These are phyloP conservation scores for Cladosporium sp. DNA, from an alignment of 2,329 filamentous ascomycete species.

Conservation along the genomic window DNA sequence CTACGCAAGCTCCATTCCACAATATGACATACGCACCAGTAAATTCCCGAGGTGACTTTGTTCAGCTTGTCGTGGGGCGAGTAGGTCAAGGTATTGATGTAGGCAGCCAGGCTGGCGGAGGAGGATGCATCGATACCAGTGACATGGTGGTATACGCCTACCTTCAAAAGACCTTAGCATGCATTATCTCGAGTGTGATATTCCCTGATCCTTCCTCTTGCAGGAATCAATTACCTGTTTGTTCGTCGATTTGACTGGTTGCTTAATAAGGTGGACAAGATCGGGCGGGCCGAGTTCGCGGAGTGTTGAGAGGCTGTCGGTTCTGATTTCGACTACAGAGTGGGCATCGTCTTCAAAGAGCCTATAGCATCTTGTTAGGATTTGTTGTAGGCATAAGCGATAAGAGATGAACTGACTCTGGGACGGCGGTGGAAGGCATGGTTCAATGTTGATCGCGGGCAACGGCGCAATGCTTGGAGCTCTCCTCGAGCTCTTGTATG, in stretches of 20 bases:
- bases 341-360: constrained; percentile 91
- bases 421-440: constrained; percentile 22
- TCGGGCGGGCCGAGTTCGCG: constrained; percentile 95
- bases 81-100: constrained; percentile 96
- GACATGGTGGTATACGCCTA: constrained; percentile 95
- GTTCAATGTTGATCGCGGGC: background rate
- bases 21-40: constrained; percentile 61
- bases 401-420: constrained; percentile 25
- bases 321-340: constrained; percentile 86
- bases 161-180: constrained; percentile 46
- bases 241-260: constrained; percentile 54
- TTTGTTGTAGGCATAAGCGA: background rate
- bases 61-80: constrained; percentile 75
- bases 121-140: constrained; percentile 96
- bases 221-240: constrained; percentile 47
- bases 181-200: background rate
- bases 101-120: constrained; percentile 91
- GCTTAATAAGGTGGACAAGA: constrained; percentile 88
- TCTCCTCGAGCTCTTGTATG: background rate
- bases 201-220: background rate
- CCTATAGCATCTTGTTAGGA: constrained; percentile 47
- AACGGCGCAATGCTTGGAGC: background rate
- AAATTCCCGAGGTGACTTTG: constrained; percentile 90
- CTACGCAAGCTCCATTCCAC: background rate
- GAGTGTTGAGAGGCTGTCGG: constrained; percentile 77